Base-by-base conservation (phyloP, 495 filamentous ascomycete species). In the Hyaloscypha bicolor region DNA sequence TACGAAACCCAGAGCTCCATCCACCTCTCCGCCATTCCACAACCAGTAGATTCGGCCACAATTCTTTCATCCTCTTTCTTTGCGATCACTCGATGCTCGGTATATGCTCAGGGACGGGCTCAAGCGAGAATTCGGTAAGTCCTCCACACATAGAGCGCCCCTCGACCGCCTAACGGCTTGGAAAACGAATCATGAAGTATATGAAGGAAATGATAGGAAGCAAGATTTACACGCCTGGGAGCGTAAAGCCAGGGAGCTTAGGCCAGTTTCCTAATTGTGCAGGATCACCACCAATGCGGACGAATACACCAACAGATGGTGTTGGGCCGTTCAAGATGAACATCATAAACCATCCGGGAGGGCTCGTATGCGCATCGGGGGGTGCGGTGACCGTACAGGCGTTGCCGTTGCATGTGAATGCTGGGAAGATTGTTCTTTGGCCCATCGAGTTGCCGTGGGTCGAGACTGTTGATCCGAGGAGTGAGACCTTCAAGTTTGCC, bases 381-480 rank as follows among this genome's bases (percentile, higher is more conserved):
- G 87, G 87, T 0, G 86, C 82, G 4, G 80, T 83, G 33, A 90
- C 77, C 0, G 72, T 81, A 75, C 87, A 90, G 16, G 56, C 70
- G 16, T 58, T 62, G 11, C 21, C 48, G n/a, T 30, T 52, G 4
- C 74, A 58, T 19, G 8, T 58, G 30, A 87, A 72, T 0, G 74
- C 78, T 0, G 85, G 86, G 77, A 89, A 84, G 64, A 90, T 68
- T 6, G 84, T 88, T 35, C 87, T 79, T 45, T 84, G 83, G 52
- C 87, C 87, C 83, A 89, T 86, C 22, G 81, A 83, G 75, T 88
- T 89, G 32, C 87, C 87, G 71, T 90, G 87, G 0, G 87, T 90
- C 74, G 79, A 83, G 0, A 85, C 80, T 2, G 84, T 86, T 5
- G 85, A 77, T 8, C 83, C 86, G 12, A 89, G 75, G 3, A 90